phyloP scores from a whole-genome alignment of 176 grass and related monocot genomes.

The Canna indica region DNA sequence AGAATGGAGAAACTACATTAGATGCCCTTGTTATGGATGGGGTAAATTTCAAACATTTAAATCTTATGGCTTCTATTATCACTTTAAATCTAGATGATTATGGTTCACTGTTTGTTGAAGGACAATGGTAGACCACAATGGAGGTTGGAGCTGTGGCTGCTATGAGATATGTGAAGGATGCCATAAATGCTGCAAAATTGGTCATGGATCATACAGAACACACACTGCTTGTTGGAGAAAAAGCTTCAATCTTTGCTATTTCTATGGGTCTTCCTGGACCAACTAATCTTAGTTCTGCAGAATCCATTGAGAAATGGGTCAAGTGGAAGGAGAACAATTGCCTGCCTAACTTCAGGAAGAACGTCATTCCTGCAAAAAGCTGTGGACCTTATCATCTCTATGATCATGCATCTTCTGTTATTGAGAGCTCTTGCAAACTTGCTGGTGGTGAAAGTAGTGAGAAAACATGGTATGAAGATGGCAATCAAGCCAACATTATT shows the following conservation, averaged over 20 bases:
- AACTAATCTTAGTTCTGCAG: slow-evolving; percentile 64
- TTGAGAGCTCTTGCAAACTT: slow-evolving; percentile 15
- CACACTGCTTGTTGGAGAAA: slow-evolving; percentile 84
- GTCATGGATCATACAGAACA: slow-evolving; percentile 73
- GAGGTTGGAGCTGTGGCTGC: slow-evolving; percentile 81
- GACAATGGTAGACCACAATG: slow-evolving; percentile 56
- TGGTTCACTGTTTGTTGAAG: slow-evolving; percentile 21
- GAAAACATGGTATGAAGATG: slow-evolving; percentile 13
- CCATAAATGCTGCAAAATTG: slow-evolving; percentile 68
- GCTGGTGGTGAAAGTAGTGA: not conserved
- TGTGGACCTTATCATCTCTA: slow-evolving; percentile 61
- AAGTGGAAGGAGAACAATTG: slow-evolving; percentile 63
- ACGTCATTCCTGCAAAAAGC: slow-evolving; percentile 37
- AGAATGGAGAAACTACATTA: slow-evolving; percentile 89
- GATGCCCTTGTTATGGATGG: slow-evolving; percentile 98
- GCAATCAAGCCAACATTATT: slow-evolving; percentile 32
- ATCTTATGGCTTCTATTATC: not conserved
- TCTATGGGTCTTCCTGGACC: slow-evolving; percentile 92
- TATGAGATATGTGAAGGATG: slow-evolving; percentile 92
- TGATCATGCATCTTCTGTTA: slow-evolving; percentile 1
- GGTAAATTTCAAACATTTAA: slow-evolving; percentile 38
- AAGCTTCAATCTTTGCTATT: slow-evolving; percentile 86
- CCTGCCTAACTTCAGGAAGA: slow-evolving; percentile 88
- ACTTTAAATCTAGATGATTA: slow-evolving; percentile 17
- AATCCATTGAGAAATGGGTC: slow-evolving; percentile 59